Evolutionary conservation across 139 green algal species (phyloP), one percentile per base, ranked within the genome.

Genomic region (Chlorella sp.): DNA sequence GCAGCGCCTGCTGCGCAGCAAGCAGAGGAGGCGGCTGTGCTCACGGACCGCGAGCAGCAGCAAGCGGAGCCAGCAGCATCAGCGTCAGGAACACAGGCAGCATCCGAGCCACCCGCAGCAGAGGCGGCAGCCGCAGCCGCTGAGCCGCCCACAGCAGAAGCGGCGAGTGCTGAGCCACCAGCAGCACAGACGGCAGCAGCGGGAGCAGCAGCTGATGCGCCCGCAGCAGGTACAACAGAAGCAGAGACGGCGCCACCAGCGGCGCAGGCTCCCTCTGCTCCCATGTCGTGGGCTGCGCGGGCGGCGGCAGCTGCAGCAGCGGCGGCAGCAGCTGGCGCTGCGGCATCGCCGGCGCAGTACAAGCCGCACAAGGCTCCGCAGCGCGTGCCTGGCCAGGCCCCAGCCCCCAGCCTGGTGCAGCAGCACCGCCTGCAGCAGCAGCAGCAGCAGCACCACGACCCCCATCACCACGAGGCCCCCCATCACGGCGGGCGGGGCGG

Each of bases 211-310:
- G 48, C 48, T 57, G 48, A 57, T 5, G 7, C 48, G 9, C 48
- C 48, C 48, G 48, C 48, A 57, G 48, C 48, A 57, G 48, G 9
- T 5, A 9, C 48, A 57, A 9, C 48, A 9, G 81, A 73, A 32
- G 81, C 48, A 30, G 30, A 60, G 61, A 53, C 53, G 7, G 30
- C 83, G 26, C 34, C 83, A 12, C 81, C 53, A 32, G 81, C 81
- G 32, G 21, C 83, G 15, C 21, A 34, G 61, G 61, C 36, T 11
- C 66, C 84, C 19, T 40, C 84, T 0, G 68, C 84, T 0, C 66
- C 84, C 39, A 68, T 81, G 40, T 68, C 84, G 0, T 81, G 68
- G 84, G 84, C 66, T 40, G 84, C 84, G 40, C 30, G 34, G 69
- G 84, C 84, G 5, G 48, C 48, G 48, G 48, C 48, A 57, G 48